Evolutionary conservation across 768 basidiomycete species (phyloP), one percentile per base, ranked within the genome.

Genomic region (Tricholoma hemisulphureum): DNA sequence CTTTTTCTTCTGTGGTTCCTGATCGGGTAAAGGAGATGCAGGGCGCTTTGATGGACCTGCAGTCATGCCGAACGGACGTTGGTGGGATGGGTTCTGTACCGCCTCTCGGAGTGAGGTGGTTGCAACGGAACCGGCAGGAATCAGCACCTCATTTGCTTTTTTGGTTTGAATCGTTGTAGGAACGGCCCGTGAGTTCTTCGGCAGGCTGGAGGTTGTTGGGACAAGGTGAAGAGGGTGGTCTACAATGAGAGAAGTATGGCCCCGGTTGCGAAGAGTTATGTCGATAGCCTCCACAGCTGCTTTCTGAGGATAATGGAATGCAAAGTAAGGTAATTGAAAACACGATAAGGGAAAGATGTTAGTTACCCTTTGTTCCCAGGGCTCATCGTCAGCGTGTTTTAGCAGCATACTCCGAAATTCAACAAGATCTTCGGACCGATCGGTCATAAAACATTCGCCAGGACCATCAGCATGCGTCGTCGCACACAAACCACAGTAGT

Each of bases 221-320:
- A 88, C 70, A 10, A 83, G 80, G 60, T 80, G 77, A 4, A 88
- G 75, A 39, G 89, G 87, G 66, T 91, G 88, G 1, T 83, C 85
- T 34, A 72, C 74, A 55, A 91, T 79, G 20, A 90, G 70, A 50
- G 78, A 66, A 1, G 81, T 67, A 39, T 85, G 77, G 2, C 87
- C 86, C 14, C 87, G 82, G 52, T 71, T 61, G 57, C 77, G 65
- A 13, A 93, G 74, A 2, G 83, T 78, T 57, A 84, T 77, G 57
- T 93, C 91, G 59, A 93, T 91, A 6, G 83, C 83, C 24, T 72
- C 70, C 51, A 93, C 81, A 11, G 91, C 91, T 43, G 79, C 82
- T 62, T 71, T 75, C 89, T 50, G 58, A 35, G 50, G 46, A 48
- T 35, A 51, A 52, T 10, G 65, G 56, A 48, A 55, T 50, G 24